Evolutionary conservation across 805 yeast species (phyloP).

Genomic region (Kodamaea laetipori): DNA sequence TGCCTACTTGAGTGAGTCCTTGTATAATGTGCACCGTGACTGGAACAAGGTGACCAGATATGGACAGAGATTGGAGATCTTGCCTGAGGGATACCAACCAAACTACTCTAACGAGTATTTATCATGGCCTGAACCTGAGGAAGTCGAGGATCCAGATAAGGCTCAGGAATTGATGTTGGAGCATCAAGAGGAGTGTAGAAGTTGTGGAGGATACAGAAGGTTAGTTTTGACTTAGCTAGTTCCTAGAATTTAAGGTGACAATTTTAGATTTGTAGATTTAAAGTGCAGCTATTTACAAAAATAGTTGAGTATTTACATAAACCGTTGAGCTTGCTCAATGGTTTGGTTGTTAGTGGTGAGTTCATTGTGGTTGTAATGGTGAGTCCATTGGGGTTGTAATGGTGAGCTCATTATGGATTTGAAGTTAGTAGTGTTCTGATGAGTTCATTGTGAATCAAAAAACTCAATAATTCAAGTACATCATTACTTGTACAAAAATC

Average conservation of each 20-base stretch:
- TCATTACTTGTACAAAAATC: constrained; percentile 52
- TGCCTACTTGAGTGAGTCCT: constrained; percentile 55
- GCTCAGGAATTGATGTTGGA: constrained; percentile 50
- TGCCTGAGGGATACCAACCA: constrained; percentile 50
- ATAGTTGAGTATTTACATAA: constrained; percentile 4
- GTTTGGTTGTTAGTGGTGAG: too few relatives aligned
- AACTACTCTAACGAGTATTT: constrained; percentile 55
- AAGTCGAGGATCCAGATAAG: constrained; percentile 47
- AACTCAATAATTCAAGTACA: neutral
- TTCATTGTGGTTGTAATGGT: too few relatives aligned
- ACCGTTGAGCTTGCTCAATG: too few relatives aligned
- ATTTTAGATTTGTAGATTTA: too few relatives aligned
- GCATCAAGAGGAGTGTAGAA: constrained; percentile 49
- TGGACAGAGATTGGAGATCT: constrained; percentile 54
- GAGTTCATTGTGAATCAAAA: too few relatives aligned
- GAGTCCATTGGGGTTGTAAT: too few relatives aligned
- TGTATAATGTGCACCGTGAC: constrained; percentile 56
- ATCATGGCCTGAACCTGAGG: constrained; percentile 49
- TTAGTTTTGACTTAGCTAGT: constrained; percentile 28
- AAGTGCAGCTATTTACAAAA: too few relatives aligned
- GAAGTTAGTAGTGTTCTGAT: too few relatives aligned
- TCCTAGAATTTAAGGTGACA: too few relatives aligned
- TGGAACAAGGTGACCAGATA: constrained; percentile 58
- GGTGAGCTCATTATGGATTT: too few relatives aligned
- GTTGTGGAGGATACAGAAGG: constrained; percentile 52